Percentiles rank a stretch among this genome's conserved stretches.
Conservation (phyloP, 2,329 filamentous ascomycete genomes). For the Massarina eburnea region DNA sequence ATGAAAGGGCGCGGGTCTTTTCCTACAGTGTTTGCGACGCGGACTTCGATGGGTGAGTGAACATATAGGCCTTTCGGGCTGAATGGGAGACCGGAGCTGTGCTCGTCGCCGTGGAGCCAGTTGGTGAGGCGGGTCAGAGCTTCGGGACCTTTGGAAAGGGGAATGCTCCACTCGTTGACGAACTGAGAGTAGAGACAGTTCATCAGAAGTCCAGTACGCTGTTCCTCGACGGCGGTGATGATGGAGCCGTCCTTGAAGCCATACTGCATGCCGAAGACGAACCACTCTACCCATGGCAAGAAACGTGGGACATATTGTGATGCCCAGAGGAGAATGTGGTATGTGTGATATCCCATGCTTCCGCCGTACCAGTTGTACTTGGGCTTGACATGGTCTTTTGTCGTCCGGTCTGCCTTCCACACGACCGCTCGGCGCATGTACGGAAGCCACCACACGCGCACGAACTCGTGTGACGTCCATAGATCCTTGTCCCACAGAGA, state of each 20-base stretch:
- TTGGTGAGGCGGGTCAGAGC: conserved; percentile 78
- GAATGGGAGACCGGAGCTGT: conserved; percentile 73
- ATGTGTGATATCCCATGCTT: conserved; percentile 79
- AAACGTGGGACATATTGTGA: conserved; percentile 76
- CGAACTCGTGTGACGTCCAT: conserved; percentile 85
- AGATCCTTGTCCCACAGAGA: conserved; percentile 70
- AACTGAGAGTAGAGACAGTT: conserved; percentile 98
- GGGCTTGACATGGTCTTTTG: conserved; percentile 61
- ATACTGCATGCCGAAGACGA: conserved; percentile 97
- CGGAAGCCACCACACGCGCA: conserved; percentile 96
- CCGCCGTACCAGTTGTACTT: conserved; percentile 78
- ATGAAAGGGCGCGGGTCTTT: conserved; percentile 63
- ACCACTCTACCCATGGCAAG: conserved; percentile 89
- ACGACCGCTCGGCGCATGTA: conserved; percentile 86
- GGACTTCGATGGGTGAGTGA: conserved; percentile 90
- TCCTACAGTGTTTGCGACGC: conserved; percentile 70
- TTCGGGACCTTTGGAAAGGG: conserved; percentile 82
- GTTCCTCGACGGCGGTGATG: conserved; percentile 76
- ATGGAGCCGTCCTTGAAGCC: conserved; percentile 74
- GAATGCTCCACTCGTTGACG: conserved; percentile 97
- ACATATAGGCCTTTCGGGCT: conserved; percentile 78
- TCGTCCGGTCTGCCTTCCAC: conserved; percentile 83
- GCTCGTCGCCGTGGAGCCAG: conserved; percentile 80
- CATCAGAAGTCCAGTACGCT: conserved; percentile 81
- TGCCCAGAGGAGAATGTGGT: conserved; percentile 85